Conservation (phyloP, 2,329 filamentous ascomycete genomes). For the Xylaria arbuscula region DNA sequence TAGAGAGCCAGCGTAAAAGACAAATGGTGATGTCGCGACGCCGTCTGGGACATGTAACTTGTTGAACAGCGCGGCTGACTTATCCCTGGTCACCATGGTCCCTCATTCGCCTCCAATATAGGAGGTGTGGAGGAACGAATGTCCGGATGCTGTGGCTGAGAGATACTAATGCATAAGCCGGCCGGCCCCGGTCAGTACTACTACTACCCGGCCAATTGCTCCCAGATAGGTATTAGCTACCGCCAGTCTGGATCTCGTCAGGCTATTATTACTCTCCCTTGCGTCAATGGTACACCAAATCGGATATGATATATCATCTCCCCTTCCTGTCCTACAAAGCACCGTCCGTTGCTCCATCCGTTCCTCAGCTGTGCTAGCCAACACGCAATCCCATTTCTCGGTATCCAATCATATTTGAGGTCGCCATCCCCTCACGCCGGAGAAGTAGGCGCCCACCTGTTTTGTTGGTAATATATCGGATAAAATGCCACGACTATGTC, state of each 20-base stretch:
- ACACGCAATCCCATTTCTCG: background rate
- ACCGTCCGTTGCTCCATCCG: background rate
- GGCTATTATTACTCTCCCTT: constrained; percentile 3
- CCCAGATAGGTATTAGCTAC: background rate
- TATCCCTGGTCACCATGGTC: background rate
- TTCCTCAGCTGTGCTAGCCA: constrained; percentile 3
- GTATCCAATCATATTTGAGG: background rate
- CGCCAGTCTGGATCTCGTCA: background rate
- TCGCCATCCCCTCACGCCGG: background rate
- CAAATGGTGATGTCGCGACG: background rate
- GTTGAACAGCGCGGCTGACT: background rate
- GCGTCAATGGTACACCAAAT: background rate
- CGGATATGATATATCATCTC: background rate
- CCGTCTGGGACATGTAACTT: no score
- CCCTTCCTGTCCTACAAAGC: constrained; percentile 2
- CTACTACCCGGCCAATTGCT: background rate
- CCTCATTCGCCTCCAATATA: background rate
- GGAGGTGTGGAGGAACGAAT: background rate
- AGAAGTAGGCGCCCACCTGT: background rate
- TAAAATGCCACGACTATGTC: background rate
- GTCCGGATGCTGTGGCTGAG: background rate
- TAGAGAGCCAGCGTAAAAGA: background rate
- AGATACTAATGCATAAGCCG: background rate
- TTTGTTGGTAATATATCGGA: background rate
- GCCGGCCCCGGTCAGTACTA: background rate